phyloP scores from a whole-genome alignment of 78 protist species.

The Dictyostelium brefeldianum region DNA sequence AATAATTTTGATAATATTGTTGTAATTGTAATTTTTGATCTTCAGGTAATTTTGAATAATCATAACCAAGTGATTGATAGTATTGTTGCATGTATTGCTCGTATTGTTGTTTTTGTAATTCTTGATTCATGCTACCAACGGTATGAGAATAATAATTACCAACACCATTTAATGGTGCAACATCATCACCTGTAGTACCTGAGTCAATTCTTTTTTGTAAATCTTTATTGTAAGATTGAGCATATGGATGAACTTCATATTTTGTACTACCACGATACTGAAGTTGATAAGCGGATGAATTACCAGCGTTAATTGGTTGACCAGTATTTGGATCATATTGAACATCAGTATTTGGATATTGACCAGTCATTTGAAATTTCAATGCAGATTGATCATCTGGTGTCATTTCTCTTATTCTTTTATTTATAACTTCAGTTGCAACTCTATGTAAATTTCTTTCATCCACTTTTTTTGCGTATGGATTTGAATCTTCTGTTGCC shows the following conservation, averaged over 20 bases:
- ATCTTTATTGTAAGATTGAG: conserved; percentile 16
- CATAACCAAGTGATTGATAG: conserved; percentile 68
- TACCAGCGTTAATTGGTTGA: not conserved
- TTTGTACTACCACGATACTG: conserved; percentile 39
- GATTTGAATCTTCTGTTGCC: conserved; percentile 82
- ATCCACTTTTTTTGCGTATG: conserved; percentile 49
- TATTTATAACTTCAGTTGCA: conserved; percentile 72
- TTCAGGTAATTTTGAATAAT: conserved; percentile 46
- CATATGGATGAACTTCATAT: conserved; percentile 75
- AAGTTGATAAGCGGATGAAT: conserved; percentile 16
- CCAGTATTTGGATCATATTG: conserved; percentile 35
- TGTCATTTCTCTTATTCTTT: conserved; percentile 65
- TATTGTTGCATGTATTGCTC: conserved; percentile 53
- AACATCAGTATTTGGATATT: conserved; percentile 65
- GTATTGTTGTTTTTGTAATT: conserved; percentile 37
- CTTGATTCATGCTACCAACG: conserved; percentile 15
- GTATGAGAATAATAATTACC: conserved; percentile 56
- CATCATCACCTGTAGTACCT: conserved; percentile 8
- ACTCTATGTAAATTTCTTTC: conserved; percentile 78
- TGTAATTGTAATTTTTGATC: conserved; percentile 54
- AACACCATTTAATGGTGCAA: conserved; percentile 35
- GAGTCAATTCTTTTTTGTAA: conserved; percentile 39
- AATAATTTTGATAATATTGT: conserved; percentile 58
- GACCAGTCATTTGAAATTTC: conserved; percentile 51
- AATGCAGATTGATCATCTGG: conserved; percentile 54